Evolutionary conservation across 1,284 basidiomycete genomes (phyloP).

Genomic region (Sporisorium iseilematis-ciliati): DNA sequence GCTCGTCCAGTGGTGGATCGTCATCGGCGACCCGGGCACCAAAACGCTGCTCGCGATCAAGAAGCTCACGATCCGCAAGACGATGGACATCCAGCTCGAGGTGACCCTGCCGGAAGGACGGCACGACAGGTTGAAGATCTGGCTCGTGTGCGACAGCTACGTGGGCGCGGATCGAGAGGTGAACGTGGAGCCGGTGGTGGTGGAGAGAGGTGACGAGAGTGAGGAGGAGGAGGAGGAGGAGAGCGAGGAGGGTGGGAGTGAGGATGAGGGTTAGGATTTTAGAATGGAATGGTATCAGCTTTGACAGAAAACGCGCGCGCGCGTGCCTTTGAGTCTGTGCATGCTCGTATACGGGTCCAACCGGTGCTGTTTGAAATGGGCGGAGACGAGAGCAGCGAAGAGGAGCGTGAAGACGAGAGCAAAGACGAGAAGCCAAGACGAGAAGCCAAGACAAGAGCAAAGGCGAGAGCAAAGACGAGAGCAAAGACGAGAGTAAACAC

Average conservation of each 20-base stretch:
- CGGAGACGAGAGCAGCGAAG: no score
- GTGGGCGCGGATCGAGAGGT: constrained; percentile 67
- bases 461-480: no score
- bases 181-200: constrained; percentile 47
- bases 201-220: constrained; percentile 59
- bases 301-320: no score
- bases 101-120: constrained; percentile 80
- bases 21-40: constrained; percentile 83
- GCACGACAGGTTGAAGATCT: constrained; percentile 83
- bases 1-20: constrained; percentile 96
- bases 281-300: neutral
- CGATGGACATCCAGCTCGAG: constrained; percentile 84
- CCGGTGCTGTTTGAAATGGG: no score
- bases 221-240: constrained; percentile 47
- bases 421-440: no score
- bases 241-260: neutral
- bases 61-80: constrained; percentile 83
- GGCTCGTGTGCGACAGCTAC: constrained; percentile 92
- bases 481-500: no score
- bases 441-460: no score
- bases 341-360: no score
- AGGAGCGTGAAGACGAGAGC: no score
- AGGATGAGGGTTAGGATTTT: no score
- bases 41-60: constrained; percentile 89
- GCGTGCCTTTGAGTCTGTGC: no score